Evolutionary conservation across 768 basidiomycete genomes (phyloP).

Genomic region (Lactarius pseudohatsudake): DNA sequence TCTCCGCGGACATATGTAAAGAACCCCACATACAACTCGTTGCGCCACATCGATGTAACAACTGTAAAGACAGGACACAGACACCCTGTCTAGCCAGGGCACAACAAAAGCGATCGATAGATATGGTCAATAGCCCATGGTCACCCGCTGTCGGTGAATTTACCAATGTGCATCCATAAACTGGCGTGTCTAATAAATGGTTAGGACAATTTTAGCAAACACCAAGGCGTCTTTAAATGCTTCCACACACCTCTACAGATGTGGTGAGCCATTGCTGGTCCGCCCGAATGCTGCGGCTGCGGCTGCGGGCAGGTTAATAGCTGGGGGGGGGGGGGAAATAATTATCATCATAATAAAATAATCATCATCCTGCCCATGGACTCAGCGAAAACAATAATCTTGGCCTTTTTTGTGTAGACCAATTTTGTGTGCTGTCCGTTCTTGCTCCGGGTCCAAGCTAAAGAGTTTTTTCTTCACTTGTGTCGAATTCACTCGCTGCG

Average conservation of each 20-base stretch:
- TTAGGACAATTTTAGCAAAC: no score
- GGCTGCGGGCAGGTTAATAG: neutral
- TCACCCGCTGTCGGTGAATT: conserved; percentile 2
- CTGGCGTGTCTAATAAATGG: no score
- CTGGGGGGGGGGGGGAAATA: neutral
- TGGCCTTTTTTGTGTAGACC: neutral
- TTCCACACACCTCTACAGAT: no score
- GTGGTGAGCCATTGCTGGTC: neutral
- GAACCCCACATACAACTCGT: neutral
- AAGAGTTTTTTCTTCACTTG: neutral
- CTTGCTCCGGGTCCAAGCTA: neutral
- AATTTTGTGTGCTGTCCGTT: neutral
- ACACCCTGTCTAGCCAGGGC: neutral
- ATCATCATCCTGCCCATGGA: neutral
- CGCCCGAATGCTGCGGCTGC: neutral
- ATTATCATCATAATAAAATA: neutral
- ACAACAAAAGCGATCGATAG: neutral
- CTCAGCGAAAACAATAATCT: neutral
- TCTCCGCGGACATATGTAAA: neutral
- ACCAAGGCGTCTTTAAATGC: no score
- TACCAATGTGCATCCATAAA: conserved; percentile 1
- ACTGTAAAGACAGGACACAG: neutral
- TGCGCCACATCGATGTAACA: neutral
- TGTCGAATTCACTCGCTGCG: neutral
- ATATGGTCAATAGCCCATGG: conserved; percentile 3